Conservation (phyloP, 73 alveolate species). For the Tetrahymena borealis region DNA sequence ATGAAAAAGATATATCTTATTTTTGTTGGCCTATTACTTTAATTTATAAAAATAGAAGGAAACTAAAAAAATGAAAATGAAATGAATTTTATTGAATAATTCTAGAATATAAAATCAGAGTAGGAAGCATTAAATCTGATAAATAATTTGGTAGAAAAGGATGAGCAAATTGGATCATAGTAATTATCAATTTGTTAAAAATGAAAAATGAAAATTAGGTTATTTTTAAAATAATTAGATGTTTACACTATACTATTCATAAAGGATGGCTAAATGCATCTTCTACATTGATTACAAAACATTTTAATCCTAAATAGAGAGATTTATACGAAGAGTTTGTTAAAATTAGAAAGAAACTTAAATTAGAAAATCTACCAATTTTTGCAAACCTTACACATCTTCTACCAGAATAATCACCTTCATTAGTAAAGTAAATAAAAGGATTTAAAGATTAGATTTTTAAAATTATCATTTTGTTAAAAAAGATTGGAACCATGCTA, state of each 20-base stretch:
- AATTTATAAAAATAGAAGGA: not conserved
- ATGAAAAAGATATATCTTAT: not conserved
- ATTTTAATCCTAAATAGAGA: not conserved
- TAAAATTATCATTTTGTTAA: not conserved
- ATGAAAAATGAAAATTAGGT: not conserved
- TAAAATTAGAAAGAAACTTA: not conserved
- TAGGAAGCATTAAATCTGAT: not conserved
- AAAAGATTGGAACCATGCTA: conserved; percentile 16
- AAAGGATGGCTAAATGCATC: not conserved
- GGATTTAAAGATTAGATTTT: not conserved
- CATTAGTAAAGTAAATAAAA: not conserved
- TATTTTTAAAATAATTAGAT: not conserved
- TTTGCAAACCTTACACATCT: not conserved
- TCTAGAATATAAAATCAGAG: not conserved
- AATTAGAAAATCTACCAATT: not conserved
- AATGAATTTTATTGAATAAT: not conserved
- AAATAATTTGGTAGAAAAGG: not conserved
- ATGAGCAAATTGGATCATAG: not conserved
- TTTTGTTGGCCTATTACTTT: not conserved
- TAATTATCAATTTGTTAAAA: not conserved
- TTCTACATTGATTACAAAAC: not conserved
- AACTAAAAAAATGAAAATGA: not conserved
- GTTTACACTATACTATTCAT: not conserved
- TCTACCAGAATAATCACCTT: conserved; percentile 23
- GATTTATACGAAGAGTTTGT: not conserved